Conservation (phyloP, 352 stramenopile species). For the Peronosclerospora sorghi region DNA sequence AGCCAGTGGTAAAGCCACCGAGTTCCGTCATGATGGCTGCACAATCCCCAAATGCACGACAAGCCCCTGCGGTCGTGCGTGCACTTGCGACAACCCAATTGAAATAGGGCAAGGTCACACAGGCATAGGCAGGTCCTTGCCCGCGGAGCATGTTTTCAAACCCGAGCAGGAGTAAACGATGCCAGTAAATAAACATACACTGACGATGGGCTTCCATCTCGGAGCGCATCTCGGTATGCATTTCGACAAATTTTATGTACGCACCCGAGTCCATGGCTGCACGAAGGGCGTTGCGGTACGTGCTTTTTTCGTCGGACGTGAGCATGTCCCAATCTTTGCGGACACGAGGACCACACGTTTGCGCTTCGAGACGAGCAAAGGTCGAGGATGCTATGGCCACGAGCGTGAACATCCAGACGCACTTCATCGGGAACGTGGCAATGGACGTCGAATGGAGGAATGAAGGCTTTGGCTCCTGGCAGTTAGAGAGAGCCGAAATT, state of each 20-base stretch:
- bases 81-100: conserved; percentile 56
- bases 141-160: conserved; percentile 82
- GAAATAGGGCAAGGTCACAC: conserved; percentile 73
- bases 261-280: conserved; percentile 42
- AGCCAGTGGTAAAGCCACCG: conserved; percentile 21
- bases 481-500: too few species aligned
- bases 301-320: conserved; percentile 27
- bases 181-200: conserved; percentile 83
- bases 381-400: conserved; percentile 6
- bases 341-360: conserved; percentile 28
- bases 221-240: conserved; percentile 54
- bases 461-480: too few species aligned
- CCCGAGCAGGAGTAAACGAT: conserved; percentile 43
- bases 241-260: conserved; percentile 55
- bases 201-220: conserved; percentile 40
- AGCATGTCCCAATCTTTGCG: conserved; percentile 42
- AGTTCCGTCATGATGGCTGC: conserved; percentile 30
- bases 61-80: conserved; percentile 27
- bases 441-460: neutral
- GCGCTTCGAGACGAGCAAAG: conserved; percentile 5
- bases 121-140: conserved; percentile 38
- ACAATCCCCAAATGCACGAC: conserved; percentile 38
- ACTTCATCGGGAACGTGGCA: conserved; percentile 8
- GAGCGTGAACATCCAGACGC: conserved; percentile 13
- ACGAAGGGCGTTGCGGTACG: conserved; percentile 35